phyloP scores from a whole-genome alignment of 768 basidiomycete species.

The Trametes sanguinea region DNA sequence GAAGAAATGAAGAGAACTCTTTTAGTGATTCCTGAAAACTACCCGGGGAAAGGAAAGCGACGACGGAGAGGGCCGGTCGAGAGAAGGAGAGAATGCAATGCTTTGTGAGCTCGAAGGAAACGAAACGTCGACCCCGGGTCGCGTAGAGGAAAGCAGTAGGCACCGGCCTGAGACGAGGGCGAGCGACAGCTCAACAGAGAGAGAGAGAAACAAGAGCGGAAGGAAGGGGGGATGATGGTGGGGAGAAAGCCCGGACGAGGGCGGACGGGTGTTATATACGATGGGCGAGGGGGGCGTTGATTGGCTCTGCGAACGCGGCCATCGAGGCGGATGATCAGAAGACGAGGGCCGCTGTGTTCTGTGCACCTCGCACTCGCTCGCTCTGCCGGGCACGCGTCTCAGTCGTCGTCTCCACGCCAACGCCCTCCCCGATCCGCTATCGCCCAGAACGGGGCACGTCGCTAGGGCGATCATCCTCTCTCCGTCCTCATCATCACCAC shows the following conservation, averaged over 20 bases:
- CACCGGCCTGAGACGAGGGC: conserved; percentile 34
- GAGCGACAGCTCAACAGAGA: conserved; percentile 24
- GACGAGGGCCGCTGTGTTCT: neutral
- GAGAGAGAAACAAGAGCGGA: conserved; percentile 28
- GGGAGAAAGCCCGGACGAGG: conserved; percentile 13
- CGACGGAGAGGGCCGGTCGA: conserved; percentile 24
- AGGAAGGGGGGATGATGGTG: conserved; percentile 24
- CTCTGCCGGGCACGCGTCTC: neutral
- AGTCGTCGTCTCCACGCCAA: conserved; percentile 14
- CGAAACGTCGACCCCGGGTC: conserved; percentile 56
- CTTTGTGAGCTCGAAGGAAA: conserved; percentile 39
- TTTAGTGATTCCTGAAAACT: neutral
- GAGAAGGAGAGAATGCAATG: conserved; percentile 35
- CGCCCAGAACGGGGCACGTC: conserved; percentile 15
- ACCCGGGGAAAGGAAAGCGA: conserved; percentile 20
- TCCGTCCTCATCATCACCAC: neutral
- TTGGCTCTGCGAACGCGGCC: conserved; percentile 3
- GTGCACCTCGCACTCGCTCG: neutral
- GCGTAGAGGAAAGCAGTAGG: conserved; percentile 51
- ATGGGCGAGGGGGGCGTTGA: conserved; percentile 3
- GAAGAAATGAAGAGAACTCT: conserved; percentile 14
- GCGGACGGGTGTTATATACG: conserved; percentile 16
- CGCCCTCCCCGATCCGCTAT: conserved; percentile 12
- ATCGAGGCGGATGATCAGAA: conserved; percentile 11
- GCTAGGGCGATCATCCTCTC: conserved; percentile 11